These are phyloP conservation scores for Brassica nigra DNA, from an alignment of 345 rosid species.

Conservation along the genomic window DNA sequence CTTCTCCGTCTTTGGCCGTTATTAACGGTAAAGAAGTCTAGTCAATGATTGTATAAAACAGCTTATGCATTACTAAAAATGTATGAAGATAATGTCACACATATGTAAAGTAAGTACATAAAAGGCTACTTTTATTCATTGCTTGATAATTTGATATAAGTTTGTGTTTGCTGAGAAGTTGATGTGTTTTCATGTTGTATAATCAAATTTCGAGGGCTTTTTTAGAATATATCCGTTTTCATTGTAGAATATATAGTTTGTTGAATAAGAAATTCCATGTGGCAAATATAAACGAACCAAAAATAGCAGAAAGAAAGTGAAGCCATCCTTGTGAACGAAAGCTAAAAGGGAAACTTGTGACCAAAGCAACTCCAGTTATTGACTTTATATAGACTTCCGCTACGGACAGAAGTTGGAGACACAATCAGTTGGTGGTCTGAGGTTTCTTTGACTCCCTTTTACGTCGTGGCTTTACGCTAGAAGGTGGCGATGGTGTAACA, in stretches of 20 bases:
- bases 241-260: not conserved
- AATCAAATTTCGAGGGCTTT: not conserved
- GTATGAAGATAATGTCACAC: not conserved
- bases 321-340: not conserved
- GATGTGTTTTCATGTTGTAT: not conserved
- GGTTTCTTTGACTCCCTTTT: not conserved
- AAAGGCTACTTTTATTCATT: not conserved
- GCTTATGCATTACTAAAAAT: not conserved
- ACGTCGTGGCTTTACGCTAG: not conserved
- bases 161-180: not conserved
- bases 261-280: not conserved
- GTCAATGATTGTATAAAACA: not conserved
- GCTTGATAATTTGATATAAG: not conserved
- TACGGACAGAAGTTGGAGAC: not conserved
- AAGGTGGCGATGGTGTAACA: not conserved
- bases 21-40: constrained; percentile 34
- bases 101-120: not conserved
- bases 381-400: not conserved
- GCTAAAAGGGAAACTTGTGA: not conserved
- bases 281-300: not conserved
- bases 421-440: not conserved
- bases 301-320: not conserved
- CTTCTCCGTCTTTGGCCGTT: constrained; percentile 12
- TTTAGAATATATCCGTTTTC: not conserved
- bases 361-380: not conserved